Evolutionary conservation across 1,284 basidiomycete genomes (phyloP).

Genomic region (Leucoagaricus sp.): DNA sequence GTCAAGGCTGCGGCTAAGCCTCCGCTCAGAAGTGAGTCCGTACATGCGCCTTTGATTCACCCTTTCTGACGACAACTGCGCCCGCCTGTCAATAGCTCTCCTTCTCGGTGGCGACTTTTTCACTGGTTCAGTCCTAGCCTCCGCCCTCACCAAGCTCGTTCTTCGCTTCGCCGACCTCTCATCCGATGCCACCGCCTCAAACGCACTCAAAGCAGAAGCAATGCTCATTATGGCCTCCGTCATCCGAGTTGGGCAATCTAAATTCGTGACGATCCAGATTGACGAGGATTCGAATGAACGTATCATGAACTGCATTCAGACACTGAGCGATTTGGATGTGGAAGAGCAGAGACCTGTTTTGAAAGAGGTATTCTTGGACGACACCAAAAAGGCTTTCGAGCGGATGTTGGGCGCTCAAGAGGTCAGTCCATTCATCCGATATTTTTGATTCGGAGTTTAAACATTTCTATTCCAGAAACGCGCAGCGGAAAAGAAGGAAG

Average conservation of each 20-base stretch:
- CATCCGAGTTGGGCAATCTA: slow-evolving; percentile 96
- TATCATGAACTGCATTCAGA: slow-evolving; percentile 96
- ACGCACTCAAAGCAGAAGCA: slow-evolving; percentile 87
- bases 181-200: slow-evolving; percentile 59
- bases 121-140: slow-evolving; percentile 89
- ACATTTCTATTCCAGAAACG: slow-evolving; percentile 55
- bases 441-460: background rate
- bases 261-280: slow-evolving; percentile 90
- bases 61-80: background rate
- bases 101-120: slow-evolving; percentile 97
- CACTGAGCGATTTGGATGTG: slow-evolving; percentile 75
- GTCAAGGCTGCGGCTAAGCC: slow-evolving; percentile 90
- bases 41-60: slow-evolving; percentile 2
- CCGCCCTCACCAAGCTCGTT: slow-evolving; percentile 91
- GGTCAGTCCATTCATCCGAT: slow-evolving; percentile 43
- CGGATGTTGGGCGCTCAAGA: slow-evolving; percentile 95
- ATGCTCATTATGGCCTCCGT: slow-evolving; percentile 99
- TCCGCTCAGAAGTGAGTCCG: slow-evolving; percentile 74
- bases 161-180: slow-evolving; percentile 75
- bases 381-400: slow-evolving; percentile 92
- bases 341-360: slow-evolving; percentile 51
- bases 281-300: slow-evolving; percentile 98
- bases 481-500: slow-evolving; percentile 84
- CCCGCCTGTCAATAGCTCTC: slow-evolving; percentile 51
- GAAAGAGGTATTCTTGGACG: slow-evolving; percentile 88